Evolutionary conservation across 805 yeast genomes (phyloP).

Genomic region (Saturnispora ahearnii): DNA sequence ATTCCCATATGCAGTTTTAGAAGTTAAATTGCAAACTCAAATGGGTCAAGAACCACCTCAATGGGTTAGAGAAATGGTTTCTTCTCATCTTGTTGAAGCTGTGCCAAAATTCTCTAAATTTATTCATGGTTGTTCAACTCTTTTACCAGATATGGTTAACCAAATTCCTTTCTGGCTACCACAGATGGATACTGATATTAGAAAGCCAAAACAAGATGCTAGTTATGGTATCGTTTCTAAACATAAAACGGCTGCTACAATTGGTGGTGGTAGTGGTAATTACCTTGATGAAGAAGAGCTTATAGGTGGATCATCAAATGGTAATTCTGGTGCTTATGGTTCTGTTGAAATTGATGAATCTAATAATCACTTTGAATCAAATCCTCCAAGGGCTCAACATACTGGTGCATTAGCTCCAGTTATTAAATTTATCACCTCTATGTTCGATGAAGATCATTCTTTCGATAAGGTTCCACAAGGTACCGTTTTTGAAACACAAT

Average conservation of each 20-base stretch:
- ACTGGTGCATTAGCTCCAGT: constrained; percentile 15
- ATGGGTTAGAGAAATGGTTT: constrained; percentile 90
- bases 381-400: constrained; percentile 8
- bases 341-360: constrained; percentile 25
- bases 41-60: constrained; percentile 97
- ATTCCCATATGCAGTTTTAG: constrained; percentile 96
- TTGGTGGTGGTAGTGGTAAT: constrained; percentile 37
- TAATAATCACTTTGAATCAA: constrained; percentile 23
- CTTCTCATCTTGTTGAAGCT: constrained; percentile 92
- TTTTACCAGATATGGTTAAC: constrained; percentile 73
- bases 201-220: constrained; percentile 66
- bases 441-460: constrained; percentile 34
- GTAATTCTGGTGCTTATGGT: constrained; percentile 19
- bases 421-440: constrained; percentile 10
- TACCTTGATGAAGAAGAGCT: constrained; percentile 63
- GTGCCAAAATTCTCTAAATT: constrained; percentile 97
- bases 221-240: constrained; percentile 55
- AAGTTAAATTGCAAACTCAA: constrained; percentile 95
- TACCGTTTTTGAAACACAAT: constrained; percentile 48
- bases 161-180: constrained; percentile 96
- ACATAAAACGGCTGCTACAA: constrained; percentile 17
- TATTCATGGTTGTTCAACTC: constrained; percentile 92
- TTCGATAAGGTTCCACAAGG: constrained; percentile 52
- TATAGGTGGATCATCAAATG: constrained; percentile 26
- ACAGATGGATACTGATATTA: constrained; percentile 91